Conservation (phyloP, 352 stramenopile genomes). For the Detonula confervacea region DNA sequence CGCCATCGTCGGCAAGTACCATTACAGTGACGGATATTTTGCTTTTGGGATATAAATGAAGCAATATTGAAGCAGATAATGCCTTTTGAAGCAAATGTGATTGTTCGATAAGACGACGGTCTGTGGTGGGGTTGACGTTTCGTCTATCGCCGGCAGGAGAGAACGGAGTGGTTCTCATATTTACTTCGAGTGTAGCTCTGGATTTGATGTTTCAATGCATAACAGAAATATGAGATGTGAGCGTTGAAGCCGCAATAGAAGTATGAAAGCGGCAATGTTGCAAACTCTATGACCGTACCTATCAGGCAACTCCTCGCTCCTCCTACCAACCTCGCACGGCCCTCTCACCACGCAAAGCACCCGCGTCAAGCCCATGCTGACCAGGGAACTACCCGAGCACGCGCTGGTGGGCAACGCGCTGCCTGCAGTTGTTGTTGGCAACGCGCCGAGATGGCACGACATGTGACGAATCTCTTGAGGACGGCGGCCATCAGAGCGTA, state of each 20-base stretch:
- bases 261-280: too few relatives aligned
- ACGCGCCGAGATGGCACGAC: constrained; percentile 51
- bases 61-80: constrained; percentile 76
- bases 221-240: too few relatives aligned
- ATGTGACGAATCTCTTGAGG: constrained; percentile 81
- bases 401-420: constrained; percentile 46
- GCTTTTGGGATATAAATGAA: constrained; percentile 80
- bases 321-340: constrained; percentile 65
- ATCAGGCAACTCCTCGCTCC: constrained; percentile 76
- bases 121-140: constrained; percentile 62
- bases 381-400: constrained; percentile 58
- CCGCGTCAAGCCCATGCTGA: constrained; percentile 80
- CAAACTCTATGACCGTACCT: constrained; percentile 27
- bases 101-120: constrained; percentile 80
- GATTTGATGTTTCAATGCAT: too few relatives aligned
- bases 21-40: constrained; percentile 72
- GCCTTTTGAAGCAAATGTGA: constrained; percentile 71
- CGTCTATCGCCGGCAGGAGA: constrained; percentile 65
- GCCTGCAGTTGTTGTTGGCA: constrained; percentile 35
- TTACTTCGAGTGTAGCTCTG: constrained; percentile 73
- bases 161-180: constrained; percentile 71
- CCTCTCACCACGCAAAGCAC: constrained; percentile 68
- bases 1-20: constrained; percentile 82
- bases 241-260: too few relatives aligned
- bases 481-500: constrained; percentile 81